Evolutionary conservation across 2,329 filamentous ascomycete species (phyloP), one percentile per base, ranked within the genome.

Genomic region (Aspergillus fijiensis): DNA sequence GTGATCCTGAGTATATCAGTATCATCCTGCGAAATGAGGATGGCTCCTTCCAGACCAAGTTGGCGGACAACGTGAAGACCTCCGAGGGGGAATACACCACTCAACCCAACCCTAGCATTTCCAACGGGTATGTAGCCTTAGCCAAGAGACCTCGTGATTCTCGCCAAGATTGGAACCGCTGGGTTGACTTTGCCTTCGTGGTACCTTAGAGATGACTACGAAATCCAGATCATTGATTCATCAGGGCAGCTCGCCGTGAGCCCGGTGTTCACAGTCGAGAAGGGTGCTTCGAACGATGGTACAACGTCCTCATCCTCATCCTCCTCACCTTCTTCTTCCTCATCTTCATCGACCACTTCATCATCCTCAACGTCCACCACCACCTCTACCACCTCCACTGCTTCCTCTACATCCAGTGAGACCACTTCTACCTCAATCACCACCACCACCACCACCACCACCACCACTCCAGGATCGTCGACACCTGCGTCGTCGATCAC

Each of bases 211-310:
- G n/a, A 14, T 16, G 53, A 55, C 29, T 55, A 55, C 16, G 53
- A 55, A 14, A 55, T 55, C 19, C 16, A 55, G 42, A 55, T 55
- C n/a, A 55, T 55, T 23, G 53, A 55, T 23, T 55, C 53, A n/a
- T 49, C 53, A 3, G 53, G 53, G 45, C 12, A 49, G 27, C 53
- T 55, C n/a, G 53, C 53, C 12, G 42, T 55, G n/a, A 55, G 53
- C 29, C 11, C 27, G n/a, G 45, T 48, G 19, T 55, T 55, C n/a
- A 55, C 53, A n/a, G 53, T 55, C 42, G 42, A 55, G 19, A 55
- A 55, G 42, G 53, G 53, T 35, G 53, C 53, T 14, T 49, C 53
- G 9, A 55, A 4, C 42, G 53, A 48, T 49, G 53, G 42, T 55
- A 55, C 53, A 19, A 55, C 39, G 21, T 29, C 52, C 39, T 50